A percentile compares a stretch with the other conserved stretches of the same genome.
Evolutionary conservation across 108 stramenopile genomes (phyloP).

Genomic region (Cyclotella cryptica): DNA sequence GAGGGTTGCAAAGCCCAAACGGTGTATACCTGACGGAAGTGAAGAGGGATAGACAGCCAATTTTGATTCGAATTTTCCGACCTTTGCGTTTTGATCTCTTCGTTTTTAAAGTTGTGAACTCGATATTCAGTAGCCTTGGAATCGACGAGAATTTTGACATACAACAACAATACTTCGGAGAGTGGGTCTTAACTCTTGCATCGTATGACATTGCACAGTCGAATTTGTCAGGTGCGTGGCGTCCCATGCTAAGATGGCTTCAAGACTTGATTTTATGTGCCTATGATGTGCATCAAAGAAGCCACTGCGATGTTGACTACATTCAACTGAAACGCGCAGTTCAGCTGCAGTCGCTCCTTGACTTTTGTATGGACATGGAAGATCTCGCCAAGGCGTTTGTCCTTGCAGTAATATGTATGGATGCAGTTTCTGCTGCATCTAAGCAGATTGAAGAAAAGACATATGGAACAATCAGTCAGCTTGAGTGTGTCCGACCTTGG

Average conservation of each 20-base stretch:
- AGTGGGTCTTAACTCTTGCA: conserved; percentile 73
- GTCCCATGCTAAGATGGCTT: conserved; percentile 77
- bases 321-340: conserved; percentile 23
- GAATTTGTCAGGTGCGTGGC: conserved; percentile 58
- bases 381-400: conserved; percentile 79
- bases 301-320: conserved; percentile 12
- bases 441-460: conserved; percentile 68
- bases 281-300: conserved; percentile 35
- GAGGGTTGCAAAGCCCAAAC: not conserved
- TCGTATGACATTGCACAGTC: conserved; percentile 56
- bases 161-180: conserved; percentile 78
- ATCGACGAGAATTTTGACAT: conserved; percentile 63
- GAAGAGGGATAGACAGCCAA: conserved; percentile 62
- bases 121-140: conserved; percentile 69
- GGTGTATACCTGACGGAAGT: conserved; percentile 69
- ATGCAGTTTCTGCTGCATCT: conserved; percentile 64
- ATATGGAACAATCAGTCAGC: conserved; percentile 64
- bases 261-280: conserved; percentile 58
- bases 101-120: conserved; percentile 70
- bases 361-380: conserved; percentile 67
- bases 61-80: conserved; percentile 69
- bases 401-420: conserved; percentile 69
- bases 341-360: conserved; percentile 55
- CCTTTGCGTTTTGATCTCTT: conserved; percentile 79
- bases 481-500: conserved; percentile 57